phyloP scores from a whole-genome alignment of 2,329 filamentous ascomycete genomes.

The Diplodia mutila region DNA sequence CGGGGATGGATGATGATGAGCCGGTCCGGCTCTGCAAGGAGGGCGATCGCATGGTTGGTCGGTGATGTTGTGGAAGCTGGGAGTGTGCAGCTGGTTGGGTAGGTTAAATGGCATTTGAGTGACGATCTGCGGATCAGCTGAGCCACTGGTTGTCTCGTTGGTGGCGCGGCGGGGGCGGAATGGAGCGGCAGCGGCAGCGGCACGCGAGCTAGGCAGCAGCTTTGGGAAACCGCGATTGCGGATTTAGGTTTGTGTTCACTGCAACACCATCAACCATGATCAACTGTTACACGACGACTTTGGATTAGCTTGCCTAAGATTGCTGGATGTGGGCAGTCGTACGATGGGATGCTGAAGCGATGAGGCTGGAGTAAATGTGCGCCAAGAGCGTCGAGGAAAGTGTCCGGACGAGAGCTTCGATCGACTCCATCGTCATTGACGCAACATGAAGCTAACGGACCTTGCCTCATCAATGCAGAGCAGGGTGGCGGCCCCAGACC shows the following conservation, averaged over 20 bases:
- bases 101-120: background rate
- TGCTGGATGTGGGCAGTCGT: background rate
- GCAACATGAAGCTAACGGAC: background rate
- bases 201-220: background rate
- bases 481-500: background rate
- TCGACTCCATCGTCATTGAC: background rate
- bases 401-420: background rate
- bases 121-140: background rate
- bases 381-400: background rate
- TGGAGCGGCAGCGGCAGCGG: background rate
- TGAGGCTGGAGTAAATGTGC: fast-evolving
- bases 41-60: background rate
- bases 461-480: background rate
- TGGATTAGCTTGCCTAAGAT: background rate
- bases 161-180: background rate
- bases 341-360: background rate
- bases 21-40: background rate
- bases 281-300: background rate
- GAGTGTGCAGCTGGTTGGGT: background rate
- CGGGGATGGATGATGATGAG: background rate
- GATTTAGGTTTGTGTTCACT: background rate
- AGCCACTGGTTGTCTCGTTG: background rate
- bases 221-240: background rate
- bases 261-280: background rate
- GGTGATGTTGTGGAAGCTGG: background rate